Evolutionary conservation across 2,329 filamentous ascomycete species (phyloP), one percentile per base, ranked within the genome.

Genomic region (Akanthomyces dipterigenus): DNA sequence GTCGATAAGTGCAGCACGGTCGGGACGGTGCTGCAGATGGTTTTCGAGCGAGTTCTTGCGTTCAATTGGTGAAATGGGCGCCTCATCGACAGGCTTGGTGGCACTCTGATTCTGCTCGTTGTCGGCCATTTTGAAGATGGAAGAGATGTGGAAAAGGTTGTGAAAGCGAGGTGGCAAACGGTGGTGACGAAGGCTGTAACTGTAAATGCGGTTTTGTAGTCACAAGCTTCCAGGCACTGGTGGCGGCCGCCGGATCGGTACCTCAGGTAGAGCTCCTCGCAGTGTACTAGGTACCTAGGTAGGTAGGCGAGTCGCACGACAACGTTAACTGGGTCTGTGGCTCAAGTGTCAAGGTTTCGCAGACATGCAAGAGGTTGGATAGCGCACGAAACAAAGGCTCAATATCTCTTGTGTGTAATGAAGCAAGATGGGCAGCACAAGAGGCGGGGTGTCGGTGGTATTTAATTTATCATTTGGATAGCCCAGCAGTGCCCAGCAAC

Each of bases 1-100:
- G 72, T 95, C 89, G 64, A 96, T 79, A 24, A 97, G 81, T 69
- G 91, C 86, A 40, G 91, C 84, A 62, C 89, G 86, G 24, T 91
- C 84, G 26, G 89, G 89, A 45, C 91, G 88, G 68, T 87, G 84
- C 72, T 87, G 83, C 59, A 91, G 80, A 69, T 90, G 85, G 68
- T 87, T 85, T 74, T 90, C 88, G 14, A 92, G 80, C 4, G 88
- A 91, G 78, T 90, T 87, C 72, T 83, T 84, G 68, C 85, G 81
- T 46, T 71, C 77, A 61, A 79, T 71, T 57, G 82, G 79, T 28
- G 80, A 80, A 71, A 86, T 79, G 62, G 81, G 74, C 50, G 76
- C 78, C 60, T 82, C 75, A 67, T 86, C 83, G 68, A 84, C 73
- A 36, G 64, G 9, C 1, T 55, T 40, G 46, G 62, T 48, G 48